Base-by-base conservation (phyloP, 306 rosid species). In the Cucumis melo region DNA sequence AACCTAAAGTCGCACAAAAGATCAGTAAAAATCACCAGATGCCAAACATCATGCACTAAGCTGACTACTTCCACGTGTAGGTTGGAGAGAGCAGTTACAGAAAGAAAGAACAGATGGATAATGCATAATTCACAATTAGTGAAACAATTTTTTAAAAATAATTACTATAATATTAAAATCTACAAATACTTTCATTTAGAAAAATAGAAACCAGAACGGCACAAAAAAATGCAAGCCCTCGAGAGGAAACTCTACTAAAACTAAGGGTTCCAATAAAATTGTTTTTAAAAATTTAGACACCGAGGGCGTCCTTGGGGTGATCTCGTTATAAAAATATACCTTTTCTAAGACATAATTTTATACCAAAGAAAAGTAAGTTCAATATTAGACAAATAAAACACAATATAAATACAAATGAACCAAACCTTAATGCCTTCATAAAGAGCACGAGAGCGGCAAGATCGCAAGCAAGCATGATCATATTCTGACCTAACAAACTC, bases 381-480 rank as follows among this genome's bases (percentile, higher is more conserved):
- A 5, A 3, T 32, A 32, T 32, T 36, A 17, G n/a, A 71, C 75
- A 58, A 50, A 19, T 72, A 17, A 10, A 27, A 50, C 24, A 32
- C 32, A 21, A 73, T 10, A 15, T 2, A 20, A 8, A 74, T 34
- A 62, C 44, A 77, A 13, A 61, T 32, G 3, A 32, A 32, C 36
- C 89, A 75, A 79, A 95, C 99, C 99, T 95, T 95, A 46, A 95
- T 92, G 80, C 99, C 99, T 87, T 95, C 98, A 82, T 95, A 95
- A 19, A 95, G 91, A 77, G 99, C 99, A 74, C 99, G 95, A 51
- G 99, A 95, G 56, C 98, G 96, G 78, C 99, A 95, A 78, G 99
- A 95, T 55, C 89, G 87, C 77, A 95, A 89, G 86, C 99, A 95
- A 54, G 98, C 89, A 70, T 95, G 99, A 80, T 95, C 93, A 77